Conservation (phyloP, 768 basidiomycete genomes). For the Termitomyces sp. region DNA sequence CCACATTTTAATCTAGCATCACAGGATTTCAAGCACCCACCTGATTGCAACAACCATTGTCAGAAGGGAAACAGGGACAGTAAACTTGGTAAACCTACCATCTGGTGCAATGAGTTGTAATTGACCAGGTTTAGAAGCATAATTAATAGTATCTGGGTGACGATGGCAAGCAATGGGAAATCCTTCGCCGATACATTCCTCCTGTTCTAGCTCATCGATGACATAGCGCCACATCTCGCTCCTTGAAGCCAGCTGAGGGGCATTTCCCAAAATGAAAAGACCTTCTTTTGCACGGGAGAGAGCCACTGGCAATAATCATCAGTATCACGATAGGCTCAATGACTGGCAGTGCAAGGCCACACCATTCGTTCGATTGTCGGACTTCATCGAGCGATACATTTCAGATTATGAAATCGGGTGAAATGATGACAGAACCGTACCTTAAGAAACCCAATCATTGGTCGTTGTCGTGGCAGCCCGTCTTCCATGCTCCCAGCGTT, state of each 20-base stretch:
- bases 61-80: background rate
- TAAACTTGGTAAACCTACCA: constrained; percentile 34
- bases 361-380: constrained; percentile 56
- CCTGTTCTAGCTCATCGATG: constrained; percentile 52
- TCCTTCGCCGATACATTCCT: constrained; percentile 45
- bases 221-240: constrained; percentile 59
- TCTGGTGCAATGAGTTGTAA: constrained; percentile 54
- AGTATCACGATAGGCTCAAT: background rate
- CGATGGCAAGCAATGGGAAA: constrained; percentile 59
- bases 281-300: constrained; percentile 75
- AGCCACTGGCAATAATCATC: constrained; percentile 44
- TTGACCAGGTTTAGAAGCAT: constrained; percentile 49
- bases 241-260: constrained; percentile 45
- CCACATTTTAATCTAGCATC: constrained; percentile 55
- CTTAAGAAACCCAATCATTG: constrained; percentile 71
- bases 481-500: constrained; percentile 52
- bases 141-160: constrained; percentile 44
- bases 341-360: constrained; percentile 1
- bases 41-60: constrained; percentile 25
- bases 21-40: constrained; percentile 64
- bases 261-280: constrained; percentile 71
- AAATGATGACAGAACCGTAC: constrained; percentile 30
- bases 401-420: background rate
- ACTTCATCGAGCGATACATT: constrained; percentile 29
- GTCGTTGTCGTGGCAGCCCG: constrained; percentile 32